Conservation (phyloP, 1,284 basidiomycete species). For the Leccinum fallax region DNA sequence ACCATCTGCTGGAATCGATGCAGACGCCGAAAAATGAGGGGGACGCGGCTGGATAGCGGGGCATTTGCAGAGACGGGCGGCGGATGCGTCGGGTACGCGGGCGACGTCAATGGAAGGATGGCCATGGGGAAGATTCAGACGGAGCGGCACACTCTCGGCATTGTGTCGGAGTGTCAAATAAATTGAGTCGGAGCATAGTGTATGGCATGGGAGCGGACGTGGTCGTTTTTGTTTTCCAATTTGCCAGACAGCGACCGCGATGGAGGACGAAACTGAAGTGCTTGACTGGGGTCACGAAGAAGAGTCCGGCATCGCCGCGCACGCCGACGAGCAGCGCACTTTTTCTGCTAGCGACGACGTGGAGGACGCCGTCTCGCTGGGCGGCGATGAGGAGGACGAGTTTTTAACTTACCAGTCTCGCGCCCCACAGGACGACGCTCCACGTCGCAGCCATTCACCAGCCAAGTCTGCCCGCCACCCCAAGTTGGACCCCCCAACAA, state of each 20-base stretch:
- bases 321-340: constrained; percentile 25
- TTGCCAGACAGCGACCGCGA: constrained; percentile 34
- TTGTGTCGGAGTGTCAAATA: constrained; percentile 22
- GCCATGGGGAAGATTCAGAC: constrained; percentile 43
- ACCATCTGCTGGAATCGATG: constrained; percentile 86
- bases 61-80: constrained; percentile 38
- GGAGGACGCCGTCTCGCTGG: constrained; percentile 71
- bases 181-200: constrained; percentile 29
- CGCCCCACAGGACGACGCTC: constrained; percentile 11
- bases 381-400: constrained; percentile 68
- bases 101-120: constrained; percentile 56
- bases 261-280: constrained; percentile 70
- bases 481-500: constrained; percentile 16
- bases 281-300: constrained; percentile 80
- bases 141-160: constrained; percentile 37
- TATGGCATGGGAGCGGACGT: constrained; percentile 18
- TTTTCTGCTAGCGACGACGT: constrained; percentile 48
- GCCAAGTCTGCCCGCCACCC: constrained; percentile 15
- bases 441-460: constrained; percentile 24
- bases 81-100: constrained; percentile 42
- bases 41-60: constrained; percentile 58
- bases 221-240: neutral
- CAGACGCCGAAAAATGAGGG: constrained; percentile 76
- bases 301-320: constrained; percentile 47
- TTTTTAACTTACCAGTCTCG: constrained; percentile 39